Evolutionary conservation across 495 filamentous ascomycete species (phyloP), one percentile per base, ranked within the genome.

Genomic region (Pyronema domesticum): DNA sequence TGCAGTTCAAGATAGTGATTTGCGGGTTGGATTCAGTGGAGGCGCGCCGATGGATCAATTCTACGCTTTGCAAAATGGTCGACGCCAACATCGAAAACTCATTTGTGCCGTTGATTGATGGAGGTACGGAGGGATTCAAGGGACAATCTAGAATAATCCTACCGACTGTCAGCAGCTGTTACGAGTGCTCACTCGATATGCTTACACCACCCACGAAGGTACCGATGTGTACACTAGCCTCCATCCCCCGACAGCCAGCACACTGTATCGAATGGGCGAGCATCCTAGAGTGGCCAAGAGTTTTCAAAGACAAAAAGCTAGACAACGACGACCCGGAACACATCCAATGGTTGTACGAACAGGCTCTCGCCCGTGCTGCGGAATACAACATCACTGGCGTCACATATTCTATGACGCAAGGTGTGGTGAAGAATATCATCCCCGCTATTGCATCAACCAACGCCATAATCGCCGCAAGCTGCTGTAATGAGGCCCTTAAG

Each of bases 191-290:
- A 58, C 77, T 99, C 47, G 89, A 95, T 67, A 94, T 99, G 83
- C 89, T 95, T 66, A 86, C 93, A 7, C 93, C 93, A 34, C 78
- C 86, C 47, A 83, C 88, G 18, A 86, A 89, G 8, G 93, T 99
- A 9, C 91, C 93, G 1, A 81, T 99, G 30, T 99, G 93, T 69
- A 99, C 93, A 0, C 78, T 99, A 56, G 93, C 93, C 33, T 89
- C 86, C 37, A 96, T 99, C 58, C 93, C 93, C 3, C 84, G 93
- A 14, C 93, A 99, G 65, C 93, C 93, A 19, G 85, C 95, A 64
- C 93, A 99, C 67, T 99, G 93, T 66, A 89, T 99, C 68, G 93
- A 99, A 68, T 99, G 93, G 93, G 93, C 93, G 13, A 87, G 95
- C 65, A 86, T 96, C 67, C 83, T 86, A 44, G 80, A 80, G 34